Evolutionary conservation across 2,329 filamentous ascomycete genomes (phyloP), one percentile per base, ranked within the genome.

Genomic region (Beauveria asiatica): DNA sequence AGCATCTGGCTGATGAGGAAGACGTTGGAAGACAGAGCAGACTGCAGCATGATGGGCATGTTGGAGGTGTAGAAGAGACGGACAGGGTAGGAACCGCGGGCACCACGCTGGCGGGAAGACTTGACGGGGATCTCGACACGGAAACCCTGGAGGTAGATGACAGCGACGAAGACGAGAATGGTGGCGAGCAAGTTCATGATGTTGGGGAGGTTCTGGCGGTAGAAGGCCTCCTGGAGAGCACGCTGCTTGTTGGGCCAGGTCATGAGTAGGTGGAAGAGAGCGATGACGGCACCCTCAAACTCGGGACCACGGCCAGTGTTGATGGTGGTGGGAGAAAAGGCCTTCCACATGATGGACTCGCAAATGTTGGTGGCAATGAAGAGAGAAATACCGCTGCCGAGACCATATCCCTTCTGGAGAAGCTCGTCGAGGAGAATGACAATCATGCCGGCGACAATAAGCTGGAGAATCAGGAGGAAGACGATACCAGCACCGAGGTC

Each of bases 41-140:
- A 97, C 82, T 99, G 95, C 75, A 99, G 84, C 94, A 99, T 99
- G 80, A 99, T 99, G 73, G 94, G 94, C 95, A 99, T 99, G 88
- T 99, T 99, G 76, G 92, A 97, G 74, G 94, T 99, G 82, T 99
- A 99, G 86, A 99, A 99, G 62, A 99, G 90, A 72, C 95, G 93
- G 76, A 99, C 86, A 70, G 94, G 94, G 85, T 97, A 99, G 45
- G 92, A 96, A 72, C 93, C 95, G 71, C 94, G 93, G 75, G 96
- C 94, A 77, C 94, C 94, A 83, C 94, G 92, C 85, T 99, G 94
- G 79, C 94, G 92, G 70, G 92, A 93, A 63, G 92, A 97, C 87
- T 99, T 99, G 84, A 99, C 94, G 64, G 95, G 95, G 73, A 99
- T 99, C 81, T 99, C 94, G 73, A 99, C 94, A 68, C 94, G 94